Percentiles rank a stretch among this genome's conserved stretches.
phyloP scores from a whole-genome alignment of 192 early-diverging fungal species.

The Backusella morwellensis region DNA sequence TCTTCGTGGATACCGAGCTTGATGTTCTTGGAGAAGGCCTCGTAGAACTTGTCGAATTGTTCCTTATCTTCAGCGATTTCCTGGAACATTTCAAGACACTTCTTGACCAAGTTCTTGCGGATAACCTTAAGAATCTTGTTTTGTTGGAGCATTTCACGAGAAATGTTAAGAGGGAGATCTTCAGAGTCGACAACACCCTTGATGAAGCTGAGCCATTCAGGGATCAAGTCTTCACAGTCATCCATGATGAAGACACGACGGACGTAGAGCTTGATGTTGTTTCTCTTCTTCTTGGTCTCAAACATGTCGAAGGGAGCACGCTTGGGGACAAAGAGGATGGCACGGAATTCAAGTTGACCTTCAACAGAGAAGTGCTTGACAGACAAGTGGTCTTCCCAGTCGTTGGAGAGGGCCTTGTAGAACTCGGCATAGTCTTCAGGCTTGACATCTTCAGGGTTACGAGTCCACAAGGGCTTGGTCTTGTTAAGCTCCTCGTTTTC shows the following conservation, averaged over 20 bases:
- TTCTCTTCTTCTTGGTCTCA: conserved; percentile 99
- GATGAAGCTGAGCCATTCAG: conserved; percentile 99
- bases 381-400: conserved; percentile 98
- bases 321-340: conserved; percentile 95
- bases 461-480: conserved; percentile 99
- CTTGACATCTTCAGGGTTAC: conserved; percentile 96
- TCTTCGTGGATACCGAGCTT: conserved; percentile 99
- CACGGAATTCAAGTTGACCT: conserved; percentile 99
- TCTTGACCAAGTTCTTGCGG: conserved; percentile 99
- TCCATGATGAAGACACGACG: conserved; percentile 99
- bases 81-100: conserved; percentile 97
- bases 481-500: conserved; percentile 97
- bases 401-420: conserved; percentile 99
- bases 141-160: conserved; percentile 99
- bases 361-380: conserved; percentile 99
- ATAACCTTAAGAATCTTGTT: conserved; percentile 99
- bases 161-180: conserved; percentile 99
- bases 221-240: conserved; percentile 99
- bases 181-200: conserved; percentile 99
- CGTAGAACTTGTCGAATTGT: conserved; percentile 99
- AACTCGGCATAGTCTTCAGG: conserved; percentile 96
- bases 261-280: conserved; percentile 99
- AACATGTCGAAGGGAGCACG: conserved; percentile 98
- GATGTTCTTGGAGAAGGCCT: conserved; percentile 99
- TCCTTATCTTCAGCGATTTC: conserved; percentile 99